These are phyloP conservation scores for Microstroma glucosiphilum DNA, from an alignment of 1,284 basidiomycete species.

Conservation along the genomic window DNA sequence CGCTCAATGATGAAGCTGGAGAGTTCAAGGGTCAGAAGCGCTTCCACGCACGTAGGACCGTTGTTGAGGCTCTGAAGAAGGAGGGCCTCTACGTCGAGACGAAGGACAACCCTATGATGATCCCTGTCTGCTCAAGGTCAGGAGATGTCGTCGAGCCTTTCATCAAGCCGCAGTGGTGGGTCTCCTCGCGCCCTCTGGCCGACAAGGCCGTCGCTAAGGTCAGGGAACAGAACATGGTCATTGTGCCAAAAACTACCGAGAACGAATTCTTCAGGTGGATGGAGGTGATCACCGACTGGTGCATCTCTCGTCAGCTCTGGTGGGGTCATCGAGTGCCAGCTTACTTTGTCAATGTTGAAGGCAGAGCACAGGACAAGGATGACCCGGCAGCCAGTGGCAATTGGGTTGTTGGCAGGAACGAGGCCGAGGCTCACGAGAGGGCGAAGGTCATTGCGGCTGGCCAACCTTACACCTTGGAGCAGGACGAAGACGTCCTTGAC, in stretches of 20 bases:
- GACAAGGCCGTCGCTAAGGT: conserved; percentile 66
- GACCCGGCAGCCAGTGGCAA: conserved; percentile 24
- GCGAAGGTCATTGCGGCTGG: conserved; percentile 67
- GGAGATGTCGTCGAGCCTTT: conserved; percentile 94
- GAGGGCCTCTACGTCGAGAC: conserved; percentile 80
- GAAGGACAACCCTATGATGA: conserved; percentile 61
- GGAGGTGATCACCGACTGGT: conserved; percentile 96
- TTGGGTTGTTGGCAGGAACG: conserved; percentile 79
- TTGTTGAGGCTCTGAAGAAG: conserved; percentile 79
- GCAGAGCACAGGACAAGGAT: conserved; percentile 61
- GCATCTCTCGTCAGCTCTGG: conserved; percentile 97
- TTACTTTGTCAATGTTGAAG: conserved; percentile 84
- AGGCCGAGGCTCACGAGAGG: conserved; percentile 72
- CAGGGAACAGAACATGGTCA: conserved; percentile 56
- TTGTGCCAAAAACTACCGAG: conserved; percentile 78
- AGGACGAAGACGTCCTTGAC: conserved; percentile 96
- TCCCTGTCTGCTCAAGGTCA: conserved; percentile 48
- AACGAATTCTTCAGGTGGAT: conserved; percentile 96
- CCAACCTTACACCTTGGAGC: conserved; percentile 68
- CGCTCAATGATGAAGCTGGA: conserved; percentile 85
- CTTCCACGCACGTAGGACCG: conserved; percentile 81
- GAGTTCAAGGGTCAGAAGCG: conserved; percentile 69
- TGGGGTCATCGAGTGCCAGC: conserved; percentile 98
- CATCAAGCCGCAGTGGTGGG: conserved; percentile 99
- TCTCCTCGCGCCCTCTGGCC: conserved; percentile 84